Conservation (phyloP, 1,139 yeast species). For the Diutina mesorugosa region DNA sequence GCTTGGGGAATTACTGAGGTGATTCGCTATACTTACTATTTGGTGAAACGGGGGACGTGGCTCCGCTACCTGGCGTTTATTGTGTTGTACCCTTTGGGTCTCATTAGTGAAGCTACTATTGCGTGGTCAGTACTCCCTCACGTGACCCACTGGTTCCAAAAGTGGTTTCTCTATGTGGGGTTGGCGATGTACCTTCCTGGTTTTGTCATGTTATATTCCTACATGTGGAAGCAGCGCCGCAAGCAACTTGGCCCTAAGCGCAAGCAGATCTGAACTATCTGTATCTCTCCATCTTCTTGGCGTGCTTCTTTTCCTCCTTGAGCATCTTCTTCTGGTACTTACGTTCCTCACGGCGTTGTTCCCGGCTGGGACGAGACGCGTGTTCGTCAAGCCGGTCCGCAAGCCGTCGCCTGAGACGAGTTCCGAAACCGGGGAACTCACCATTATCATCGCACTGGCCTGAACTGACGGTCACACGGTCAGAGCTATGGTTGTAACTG, state of each 20-base stretch:
- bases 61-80: conserved; percentile 20
- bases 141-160: conserved; percentile 2
- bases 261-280: not conserved
- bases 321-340: not conserved
- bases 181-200: conserved; percentile 22
- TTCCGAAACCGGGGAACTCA: no score
- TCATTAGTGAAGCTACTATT: conserved; percentile 17
- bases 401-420: no score
- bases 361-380: not conserved
- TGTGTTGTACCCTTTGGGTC: conserved; percentile 23
- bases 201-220: conserved; percentile 15
- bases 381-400: no score
- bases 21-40: conserved; percentile 19
- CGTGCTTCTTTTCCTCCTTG: not conserved
- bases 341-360: not conserved
- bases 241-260: not conserved
- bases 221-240: conserved; percentile 20
- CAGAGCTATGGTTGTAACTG: no score
- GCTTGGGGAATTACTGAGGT: conserved; percentile 26
- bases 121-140: conserved; percentile 15
- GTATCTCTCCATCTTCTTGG: not conserved
- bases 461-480: no score
- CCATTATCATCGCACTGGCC: no score
- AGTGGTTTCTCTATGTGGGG: conserved; percentile 16
- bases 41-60: conserved; percentile 14